These are phyloP conservation scores for Aspergillus ochraceus DNA, from an alignment of 2,329 filamentous ascomycete species.

Conservation along the genomic window DNA sequence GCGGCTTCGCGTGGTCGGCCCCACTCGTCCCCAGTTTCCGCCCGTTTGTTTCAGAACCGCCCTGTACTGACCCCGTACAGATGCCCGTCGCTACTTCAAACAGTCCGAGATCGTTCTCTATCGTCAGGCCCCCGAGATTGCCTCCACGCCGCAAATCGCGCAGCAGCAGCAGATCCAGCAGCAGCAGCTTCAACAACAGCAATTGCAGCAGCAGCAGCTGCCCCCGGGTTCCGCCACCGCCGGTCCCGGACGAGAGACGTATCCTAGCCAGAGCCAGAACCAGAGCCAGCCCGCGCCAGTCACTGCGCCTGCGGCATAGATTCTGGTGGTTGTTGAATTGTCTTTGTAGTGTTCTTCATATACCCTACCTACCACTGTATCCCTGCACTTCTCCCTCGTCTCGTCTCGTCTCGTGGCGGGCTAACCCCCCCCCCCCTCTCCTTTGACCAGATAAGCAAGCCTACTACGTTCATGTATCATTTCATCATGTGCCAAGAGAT, in stretches of 20 bases:
- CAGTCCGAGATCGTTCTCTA: slow-evolving; percentile 98
- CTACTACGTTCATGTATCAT: neutral
- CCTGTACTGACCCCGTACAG: slow-evolving; percentile 46
- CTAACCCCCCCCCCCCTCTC: neutral
- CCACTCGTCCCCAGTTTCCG: slow-evolving; percentile 21
- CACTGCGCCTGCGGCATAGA: slow-evolving; percentile 28
- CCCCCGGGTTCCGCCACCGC: slow-evolving; percentile 38
- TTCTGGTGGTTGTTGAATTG: slow-evolving; percentile 5
- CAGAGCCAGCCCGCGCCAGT: slow-evolving; percentile 8
- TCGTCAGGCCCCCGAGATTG: slow-evolving; percentile 64
- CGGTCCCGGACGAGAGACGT: slow-evolving; percentile 30
- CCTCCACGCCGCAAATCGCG: slow-evolving; percentile 40
- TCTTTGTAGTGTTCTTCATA: slow-evolving; percentile 12
- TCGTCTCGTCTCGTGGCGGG: neutral
- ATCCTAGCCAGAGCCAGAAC: slow-evolving; percentile 6
- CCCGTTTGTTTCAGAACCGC: slow-evolving; percentile 1
- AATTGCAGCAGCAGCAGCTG: slow-evolving; percentile 36
- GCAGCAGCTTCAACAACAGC: slow-evolving; percentile 35
- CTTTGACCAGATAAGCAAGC: neutral
- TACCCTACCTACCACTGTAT: slow-evolving; percentile 15
- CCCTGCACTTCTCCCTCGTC: slow-evolving; percentile 3
- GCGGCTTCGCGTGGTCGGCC: slow-evolving; percentile 20
- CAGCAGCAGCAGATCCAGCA: slow-evolving; percentile 43
- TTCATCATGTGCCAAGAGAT: neutral
- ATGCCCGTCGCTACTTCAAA: slow-evolving; percentile 97